Evolutionary conservation across 2,329 filamentous ascomycete genomes (phyloP).

Genomic region (Tolypocladium endophyticum): DNA sequence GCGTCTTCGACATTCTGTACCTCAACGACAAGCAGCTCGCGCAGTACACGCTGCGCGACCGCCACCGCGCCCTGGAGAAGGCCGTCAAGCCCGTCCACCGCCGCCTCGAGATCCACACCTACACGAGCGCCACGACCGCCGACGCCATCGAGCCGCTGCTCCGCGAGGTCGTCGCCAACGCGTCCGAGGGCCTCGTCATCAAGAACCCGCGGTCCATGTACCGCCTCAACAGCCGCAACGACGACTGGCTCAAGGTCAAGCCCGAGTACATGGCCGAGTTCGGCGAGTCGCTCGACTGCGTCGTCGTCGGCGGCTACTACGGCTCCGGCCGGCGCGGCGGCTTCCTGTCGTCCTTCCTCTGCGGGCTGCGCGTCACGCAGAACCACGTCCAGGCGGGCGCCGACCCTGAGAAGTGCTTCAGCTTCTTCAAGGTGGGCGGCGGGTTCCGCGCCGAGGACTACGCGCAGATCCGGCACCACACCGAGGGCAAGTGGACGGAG

Average conservation of each 20-base stretch:
- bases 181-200: conserved; percentile 81
- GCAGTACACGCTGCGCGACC: conserved; percentile 71
- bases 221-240: conserved; percentile 76
- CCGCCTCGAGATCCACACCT: conserved; percentile 73
- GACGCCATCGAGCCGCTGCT: conserved; percentile 71
- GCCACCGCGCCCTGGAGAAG: conserved; percentile 62
- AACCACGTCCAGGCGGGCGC: conserved; percentile 49
- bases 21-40: conserved; percentile 75
- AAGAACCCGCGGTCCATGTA: conserved; percentile 90
- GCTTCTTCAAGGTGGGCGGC: conserved; percentile 98
- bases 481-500: conserved; percentile 82
- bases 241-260: conserved; percentile 98
- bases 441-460: conserved; percentile 83
- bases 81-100: conserved; percentile 61
- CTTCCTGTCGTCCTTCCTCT: conserved; percentile 76
- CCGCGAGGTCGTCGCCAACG: conserved; percentile 72
- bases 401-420: conserved; percentile 67
- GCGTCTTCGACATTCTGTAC: conserved; percentile 85
- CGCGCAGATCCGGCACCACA: conserved; percentile 67
- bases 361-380: conserved; percentile 68
- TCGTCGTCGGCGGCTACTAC: conserved; percentile 87
- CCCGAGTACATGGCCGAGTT: conserved; percentile 97
- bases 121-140: conserved; percentile 53
- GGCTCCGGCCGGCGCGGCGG: conserved; percentile 81
- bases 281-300: conserved; percentile 82